Evolutionary conservation across 192 early-diverging fungal species (phyloP), one percentile per base, ranked within the genome.

Genomic region (Dissophora globulifera): DNA sequence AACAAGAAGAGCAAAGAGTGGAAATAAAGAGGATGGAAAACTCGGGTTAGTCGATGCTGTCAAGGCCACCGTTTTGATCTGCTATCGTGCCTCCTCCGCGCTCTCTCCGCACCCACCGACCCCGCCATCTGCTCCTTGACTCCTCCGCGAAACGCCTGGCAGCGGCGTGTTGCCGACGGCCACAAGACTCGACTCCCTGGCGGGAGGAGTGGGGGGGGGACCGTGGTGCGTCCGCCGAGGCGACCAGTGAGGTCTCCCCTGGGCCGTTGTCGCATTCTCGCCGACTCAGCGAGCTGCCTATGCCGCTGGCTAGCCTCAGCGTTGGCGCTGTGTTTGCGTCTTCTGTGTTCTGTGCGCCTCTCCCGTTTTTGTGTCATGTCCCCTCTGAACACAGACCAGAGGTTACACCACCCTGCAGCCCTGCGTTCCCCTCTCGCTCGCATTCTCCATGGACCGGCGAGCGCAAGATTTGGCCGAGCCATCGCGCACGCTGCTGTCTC

Each of bases 321-420:
- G 6, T 38, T 6, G 35, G 35, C 35, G 7, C n/a, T 47, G 17
- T 47, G 46, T 47, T 47, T 16, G 20, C 20, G 12, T 47, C 46
- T 47, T 47, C 54, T 56, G 54, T 56, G 19, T 38, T 22, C 22
- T 38, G 4, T 54, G 31, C 11, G 15, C 16, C 10, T 41, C 19
- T 56, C 54, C 54, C 54, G 54, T 41, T 23, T 42, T 56, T 56
- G 54, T 56, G 38, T 56, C 54, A 56, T 2, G 46, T 47, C 35
- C 13, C 22, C 15, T 9, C 22, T 47, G 46, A 47, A 20, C 46
- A 47, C 46, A 47, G 46, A 47, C 13, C 46, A 47, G 16, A 22
- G 46, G 46, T 47, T 47, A 47, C 46, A 47, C 46, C 16, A 16
- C 46, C 8, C 22, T 16, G 16, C 20, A 20, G 8, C 8, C 46